Evolutionary conservation across 257 asterid genomes (phyloP).

Genomic region (Solanum virginianum): DNA sequence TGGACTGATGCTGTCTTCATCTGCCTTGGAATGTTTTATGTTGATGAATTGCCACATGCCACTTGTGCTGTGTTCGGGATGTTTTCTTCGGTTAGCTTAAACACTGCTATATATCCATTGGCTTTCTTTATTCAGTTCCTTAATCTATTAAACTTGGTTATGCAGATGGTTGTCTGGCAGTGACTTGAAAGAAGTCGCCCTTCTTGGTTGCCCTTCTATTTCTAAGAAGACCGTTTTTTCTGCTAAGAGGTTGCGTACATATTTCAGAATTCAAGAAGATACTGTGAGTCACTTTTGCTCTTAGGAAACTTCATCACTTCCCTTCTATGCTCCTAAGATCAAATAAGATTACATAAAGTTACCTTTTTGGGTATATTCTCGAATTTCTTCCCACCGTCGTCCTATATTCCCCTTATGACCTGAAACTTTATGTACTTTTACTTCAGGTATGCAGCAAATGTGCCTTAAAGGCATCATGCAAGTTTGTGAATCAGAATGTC

Average conservation of each 20-base stretch:
- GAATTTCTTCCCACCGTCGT: background rate
- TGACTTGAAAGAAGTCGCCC: slow-evolving; percentile 64
- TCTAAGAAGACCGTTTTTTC: slow-evolving; percentile 23
- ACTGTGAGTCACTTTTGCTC: slow-evolving; percentile 25
- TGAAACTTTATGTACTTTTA: background rate
- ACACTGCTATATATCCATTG: background rate
- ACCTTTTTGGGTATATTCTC: background rate
- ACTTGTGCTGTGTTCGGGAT: background rate
- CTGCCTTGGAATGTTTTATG: background rate
- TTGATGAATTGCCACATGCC: background rate
- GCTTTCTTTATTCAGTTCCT: background rate
- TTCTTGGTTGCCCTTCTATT: slow-evolving; percentile 72
- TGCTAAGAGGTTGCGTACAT: slow-evolving; percentile 60
- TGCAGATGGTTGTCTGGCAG: slow-evolving; percentile 84
- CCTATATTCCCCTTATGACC: background rate
- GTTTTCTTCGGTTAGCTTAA: background rate
- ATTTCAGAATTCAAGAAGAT: slow-evolving; percentile 55
- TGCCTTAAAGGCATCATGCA: slow-evolving; percentile 44
- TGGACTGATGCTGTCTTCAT: background rate
- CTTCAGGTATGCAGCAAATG: slow-evolving; percentile 72
- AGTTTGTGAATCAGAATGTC: slow-evolving; percentile 25
- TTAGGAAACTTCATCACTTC: background rate
- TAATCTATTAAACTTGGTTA: slow-evolving; percentile 11
- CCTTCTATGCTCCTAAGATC: background rate
- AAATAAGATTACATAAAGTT: background rate